Percentiles rank a stretch among this genome's conserved stretches.
phyloP scores from a whole-genome alignment of 164 flowering plant species.

The Malania oleifera region DNA sequence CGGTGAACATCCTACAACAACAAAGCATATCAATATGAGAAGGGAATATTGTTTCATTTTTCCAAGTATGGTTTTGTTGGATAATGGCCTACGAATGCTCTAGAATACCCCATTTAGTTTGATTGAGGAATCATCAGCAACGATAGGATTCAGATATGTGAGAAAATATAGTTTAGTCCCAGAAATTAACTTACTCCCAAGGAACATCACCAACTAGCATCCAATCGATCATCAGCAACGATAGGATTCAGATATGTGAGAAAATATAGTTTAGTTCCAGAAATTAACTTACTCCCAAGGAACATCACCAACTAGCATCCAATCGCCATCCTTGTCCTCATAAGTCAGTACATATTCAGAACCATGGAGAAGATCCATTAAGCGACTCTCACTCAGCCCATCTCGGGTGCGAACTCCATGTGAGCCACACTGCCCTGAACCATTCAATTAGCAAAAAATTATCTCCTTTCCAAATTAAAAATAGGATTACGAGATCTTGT shows the following conservation, averaged over 20 bases:
- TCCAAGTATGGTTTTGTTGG: too few species aligned
- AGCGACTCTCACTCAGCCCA: conserved; percentile 49
- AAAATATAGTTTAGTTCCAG: background rate
- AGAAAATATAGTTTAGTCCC: too few species aligned
- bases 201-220: too few species aligned
- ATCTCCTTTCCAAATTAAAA: background rate
- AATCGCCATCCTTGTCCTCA: conserved; percentile 86
- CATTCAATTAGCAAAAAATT: conserved; percentile 3
- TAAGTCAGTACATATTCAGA: conserved; percentile 85
- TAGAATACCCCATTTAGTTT: too few species aligned
- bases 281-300: conserved; percentile 78
- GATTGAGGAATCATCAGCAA: too few species aligned
- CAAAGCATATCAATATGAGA: conserved; percentile 6
- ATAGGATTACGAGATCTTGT: too few species aligned
- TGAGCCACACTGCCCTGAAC: conserved; percentile 57
- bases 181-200: too few species aligned
- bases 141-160: too few species aligned
- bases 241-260: too few species aligned
- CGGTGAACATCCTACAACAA: conserved; percentile 63
- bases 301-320: conserved; percentile 96
- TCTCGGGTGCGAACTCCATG: conserved; percentile 44
- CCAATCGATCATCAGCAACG: too few species aligned
- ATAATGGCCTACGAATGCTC: too few species aligned
- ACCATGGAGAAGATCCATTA: conserved; percentile 70
- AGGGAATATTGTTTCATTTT: background rate